Base-by-base conservation (phyloP, 1,284 basidiomycete species). In the Lentinus polychrous region DNA sequence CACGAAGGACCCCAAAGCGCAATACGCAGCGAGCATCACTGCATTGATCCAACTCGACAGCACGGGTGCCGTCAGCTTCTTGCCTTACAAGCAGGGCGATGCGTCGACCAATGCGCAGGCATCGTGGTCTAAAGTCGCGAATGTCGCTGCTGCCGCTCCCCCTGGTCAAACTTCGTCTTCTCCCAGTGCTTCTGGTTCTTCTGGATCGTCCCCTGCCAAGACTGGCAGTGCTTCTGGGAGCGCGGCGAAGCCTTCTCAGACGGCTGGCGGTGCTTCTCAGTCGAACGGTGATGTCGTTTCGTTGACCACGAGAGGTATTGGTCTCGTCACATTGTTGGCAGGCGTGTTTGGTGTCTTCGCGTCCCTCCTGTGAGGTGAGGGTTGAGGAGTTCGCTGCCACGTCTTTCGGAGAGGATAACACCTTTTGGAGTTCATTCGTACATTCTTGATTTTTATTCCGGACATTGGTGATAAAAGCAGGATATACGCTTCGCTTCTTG, bases 21-120 rank as follows among this genome's bases (percentile, higher is more conserved):
- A 72, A 4, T 93, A 91, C 70, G 84, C 85, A 52, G 86, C 87
- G 5, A 81, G 83, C 15, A 76, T 76, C 41, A 72, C 67, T 32
- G 73, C 83, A 1, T 75, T 92, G 46, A 81, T 92, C n/a, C 91
- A 92, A 65, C 75, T 93, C 46, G 75, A 81, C 48, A 77, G 78
- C 32, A 69, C 73, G 15, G 89, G 88, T 39, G 67, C 74, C 3
- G 72, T 93, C 36, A 79, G 77, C 43, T 92, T 78, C 72, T 67
- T 92, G 35, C 71, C 81, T 1, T 86, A 82, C 66, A 77, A 67
- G 45, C 64, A 75, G 45, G 69, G 66, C 24, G 73, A 75, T 55
- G 62, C 64, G 4, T 58, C 60, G 5, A 65, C 68, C 34, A 79
- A 79, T 63, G 58, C 69, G 2, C 65, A 63, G 1, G 77, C 78